Percentiles rank a stretch among this genome's conserved stretches.
These are phyloP conservation scores for Xylaria telfairii DNA, from an alignment of 495 filamentous ascomycete species.

Conservation along the genomic window DNA sequence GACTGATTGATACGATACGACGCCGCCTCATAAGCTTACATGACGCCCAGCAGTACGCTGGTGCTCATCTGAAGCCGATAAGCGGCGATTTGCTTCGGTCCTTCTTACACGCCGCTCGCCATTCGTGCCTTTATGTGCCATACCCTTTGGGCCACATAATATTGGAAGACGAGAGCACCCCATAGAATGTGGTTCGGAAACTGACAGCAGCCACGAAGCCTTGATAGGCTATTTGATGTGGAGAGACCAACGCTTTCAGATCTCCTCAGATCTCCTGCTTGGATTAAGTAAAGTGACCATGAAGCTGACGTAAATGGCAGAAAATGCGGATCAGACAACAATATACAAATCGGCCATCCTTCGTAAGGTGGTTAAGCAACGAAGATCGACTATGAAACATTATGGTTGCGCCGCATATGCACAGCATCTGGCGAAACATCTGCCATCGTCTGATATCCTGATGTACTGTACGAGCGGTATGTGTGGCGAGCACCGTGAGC, in stretches of 20 bases:
- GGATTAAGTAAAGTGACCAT: neutral
- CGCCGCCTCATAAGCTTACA: conserved; percentile 20
- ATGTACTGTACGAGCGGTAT: neutral
- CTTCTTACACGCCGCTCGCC: neutral
- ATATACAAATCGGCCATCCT: neutral
- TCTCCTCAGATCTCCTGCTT: too few species aligned
- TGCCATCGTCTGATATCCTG: neutral
- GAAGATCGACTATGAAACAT: neutral
- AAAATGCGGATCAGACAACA: neutral
- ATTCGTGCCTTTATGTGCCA: neutral
- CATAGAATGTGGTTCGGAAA: neutral
- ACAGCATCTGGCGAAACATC: neutral
- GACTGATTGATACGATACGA: neutral
- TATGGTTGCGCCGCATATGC: conserved; percentile 8
- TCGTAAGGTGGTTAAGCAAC: neutral
- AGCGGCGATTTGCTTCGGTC: conserved; percentile 5
- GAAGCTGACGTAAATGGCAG: neutral
- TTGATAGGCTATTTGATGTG: conserved; percentile 2
- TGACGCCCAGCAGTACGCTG: neutral
- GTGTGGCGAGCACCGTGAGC: neutral
- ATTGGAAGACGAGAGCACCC: too few species aligned
- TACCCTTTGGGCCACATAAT: neutral
- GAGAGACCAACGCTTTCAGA: neutral
- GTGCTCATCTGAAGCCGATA: neutral
- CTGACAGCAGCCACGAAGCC: neutral